Evolutionary conservation across 805 yeast genomes (phyloP).

Genomic region (Ogataea chonburiensis): DNA sequence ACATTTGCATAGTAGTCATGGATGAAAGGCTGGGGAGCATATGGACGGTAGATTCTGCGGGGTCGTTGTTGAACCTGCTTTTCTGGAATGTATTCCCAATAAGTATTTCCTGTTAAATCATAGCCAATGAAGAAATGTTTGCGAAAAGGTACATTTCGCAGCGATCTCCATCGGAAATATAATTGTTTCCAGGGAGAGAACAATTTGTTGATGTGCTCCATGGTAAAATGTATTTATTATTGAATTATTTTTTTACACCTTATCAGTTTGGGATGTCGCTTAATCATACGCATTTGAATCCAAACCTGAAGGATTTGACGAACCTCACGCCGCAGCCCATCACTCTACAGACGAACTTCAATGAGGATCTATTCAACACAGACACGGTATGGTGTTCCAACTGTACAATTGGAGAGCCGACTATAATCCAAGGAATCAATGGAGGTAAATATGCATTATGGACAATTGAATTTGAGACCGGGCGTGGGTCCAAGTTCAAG

Average conservation of each 20-base stretch:
- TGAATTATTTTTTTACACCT: constrained; percentile 5
- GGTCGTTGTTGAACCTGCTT: constrained; percentile 41
- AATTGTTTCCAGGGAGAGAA: constrained; percentile 51
- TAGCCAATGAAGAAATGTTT: constrained; percentile 69
- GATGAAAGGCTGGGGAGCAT: constrained; percentile 43
- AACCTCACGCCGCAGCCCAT: constrained; percentile 42
- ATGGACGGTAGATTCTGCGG: constrained; percentile 64
- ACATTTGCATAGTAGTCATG: constrained; percentile 59
- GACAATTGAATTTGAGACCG: constrained; percentile 30
- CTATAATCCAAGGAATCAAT: constrained; percentile 28
- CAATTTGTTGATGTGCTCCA: constrained; percentile 51
- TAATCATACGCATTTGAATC: constrained; percentile 19
- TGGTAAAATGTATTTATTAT: constrained; percentile 14
- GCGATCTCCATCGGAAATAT: constrained; percentile 56
- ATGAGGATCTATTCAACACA: constrained; percentile 6
- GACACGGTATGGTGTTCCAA: constrained; percentile 30
- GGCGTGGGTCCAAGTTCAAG: constrained; percentile 39
- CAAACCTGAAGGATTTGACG: constrained; percentile 12
- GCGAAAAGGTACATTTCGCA: constrained; percentile 67
- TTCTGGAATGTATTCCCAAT: constrained; percentile 74
- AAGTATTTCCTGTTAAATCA: constrained; percentile 80
- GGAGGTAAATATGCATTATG: constrained; percentile 32
- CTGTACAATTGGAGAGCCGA: constrained; percentile 35
- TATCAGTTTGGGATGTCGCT: constrained; percentile 7
- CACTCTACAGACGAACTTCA: constrained; percentile 34